Percentiles rank a stretch among this genome's conserved stretches.
Conservation (phyloP, 345 rosid species). For the Physaria fendleri region DNA sequence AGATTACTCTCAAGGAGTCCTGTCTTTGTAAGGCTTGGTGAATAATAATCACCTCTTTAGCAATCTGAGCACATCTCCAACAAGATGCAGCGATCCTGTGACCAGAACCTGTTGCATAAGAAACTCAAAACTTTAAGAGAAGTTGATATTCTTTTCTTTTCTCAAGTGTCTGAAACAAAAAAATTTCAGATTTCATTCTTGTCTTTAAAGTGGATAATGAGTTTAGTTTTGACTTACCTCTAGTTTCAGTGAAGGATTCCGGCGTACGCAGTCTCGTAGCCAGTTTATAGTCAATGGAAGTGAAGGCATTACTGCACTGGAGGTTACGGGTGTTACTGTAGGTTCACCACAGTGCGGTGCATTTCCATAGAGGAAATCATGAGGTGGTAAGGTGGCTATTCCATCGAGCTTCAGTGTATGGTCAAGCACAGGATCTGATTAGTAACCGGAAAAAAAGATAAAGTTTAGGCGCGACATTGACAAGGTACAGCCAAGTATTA, state of each 20-base stretch:
- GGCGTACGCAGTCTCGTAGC: conserved; percentile 44
- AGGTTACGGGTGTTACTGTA: conserved; percentile 30
- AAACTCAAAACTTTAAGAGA: background rate
- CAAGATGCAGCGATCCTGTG: conserved; percentile 79
- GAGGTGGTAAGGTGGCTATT: conserved; percentile 39
- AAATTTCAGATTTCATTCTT: background rate
- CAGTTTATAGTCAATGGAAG: conserved; percentile 71
- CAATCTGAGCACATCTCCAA: conserved; percentile 73
- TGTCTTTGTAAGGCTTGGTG: background rate
- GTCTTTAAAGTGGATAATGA: background rate
- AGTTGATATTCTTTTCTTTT: background rate
- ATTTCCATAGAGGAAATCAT: conserved; percentile 49
- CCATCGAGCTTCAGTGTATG: conserved; percentile 30
- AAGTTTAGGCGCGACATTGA: background rate
- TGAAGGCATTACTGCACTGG: conserved; percentile 64
- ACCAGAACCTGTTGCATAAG: conserved; percentile 56
- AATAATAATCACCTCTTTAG: conserved; percentile 37
- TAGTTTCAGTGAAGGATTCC: conserved; percentile 57
- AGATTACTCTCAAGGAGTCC: conserved; percentile 7
- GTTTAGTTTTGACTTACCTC: conserved; percentile 40
- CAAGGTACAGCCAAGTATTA: background rate
- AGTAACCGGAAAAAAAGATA: conserved; percentile 1
- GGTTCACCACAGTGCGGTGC: conserved; percentile 38
- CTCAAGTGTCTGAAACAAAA: background rate
- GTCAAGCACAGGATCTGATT: conserved; percentile 40